Evolutionary conservation across 352 stramenopile species (phyloP).

Genomic region (Phytophthora fragariaefolia): DNA sequence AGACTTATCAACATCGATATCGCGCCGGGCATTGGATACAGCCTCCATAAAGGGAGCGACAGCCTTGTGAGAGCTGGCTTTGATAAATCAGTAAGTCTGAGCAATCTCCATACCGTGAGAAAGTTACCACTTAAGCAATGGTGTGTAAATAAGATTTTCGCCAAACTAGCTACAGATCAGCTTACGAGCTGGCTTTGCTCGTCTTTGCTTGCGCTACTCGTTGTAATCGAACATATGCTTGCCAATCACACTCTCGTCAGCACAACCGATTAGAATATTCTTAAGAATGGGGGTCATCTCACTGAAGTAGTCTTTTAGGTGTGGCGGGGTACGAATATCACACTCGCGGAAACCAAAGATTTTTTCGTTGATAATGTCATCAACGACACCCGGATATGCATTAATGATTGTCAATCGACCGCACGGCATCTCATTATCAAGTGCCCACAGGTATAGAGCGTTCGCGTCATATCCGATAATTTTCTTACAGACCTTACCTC

Average conservation of each 20-base stretch:
- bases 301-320: neutral
- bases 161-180: slow-evolving; percentile 45
- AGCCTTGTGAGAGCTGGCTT: slow-evolving; percentile 16
- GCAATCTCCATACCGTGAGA: slow-evolving; percentile 34
- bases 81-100: slow-evolving; percentile 37
- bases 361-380: slow-evolving; percentile 22
- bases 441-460: slow-evolving; percentile 3
- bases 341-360: neutral
- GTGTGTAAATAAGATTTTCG: slow-evolving; percentile 38
- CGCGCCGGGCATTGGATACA: slow-evolving; percentile 33
- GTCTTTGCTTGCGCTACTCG: slow-evolving; percentile 7
- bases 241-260: neutral
- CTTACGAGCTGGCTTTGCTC: slow-evolving; percentile 24
- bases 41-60: slow-evolving; percentile 28
- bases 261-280: neutral
- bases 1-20: slow-evolving; percentile 30
- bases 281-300: slow-evolving; percentile 40
- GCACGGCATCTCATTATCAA: slow-evolving; percentile 49
- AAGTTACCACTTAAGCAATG: slow-evolving; percentile 47
- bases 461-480: slow-evolving; percentile 27
- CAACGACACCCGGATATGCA: neutral
- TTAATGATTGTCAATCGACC: slow-evolving; percentile 12
- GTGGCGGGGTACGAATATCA: neutral
- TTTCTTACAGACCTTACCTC: slow-evolving; percentile 16
- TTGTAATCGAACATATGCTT: neutral